A percentile compares a stretch with the other conserved stretches of the same genome.
phyloP scores from a whole-genome alignment of 78 protist genomes.

The Dictyostelium firmibasis region DNA sequence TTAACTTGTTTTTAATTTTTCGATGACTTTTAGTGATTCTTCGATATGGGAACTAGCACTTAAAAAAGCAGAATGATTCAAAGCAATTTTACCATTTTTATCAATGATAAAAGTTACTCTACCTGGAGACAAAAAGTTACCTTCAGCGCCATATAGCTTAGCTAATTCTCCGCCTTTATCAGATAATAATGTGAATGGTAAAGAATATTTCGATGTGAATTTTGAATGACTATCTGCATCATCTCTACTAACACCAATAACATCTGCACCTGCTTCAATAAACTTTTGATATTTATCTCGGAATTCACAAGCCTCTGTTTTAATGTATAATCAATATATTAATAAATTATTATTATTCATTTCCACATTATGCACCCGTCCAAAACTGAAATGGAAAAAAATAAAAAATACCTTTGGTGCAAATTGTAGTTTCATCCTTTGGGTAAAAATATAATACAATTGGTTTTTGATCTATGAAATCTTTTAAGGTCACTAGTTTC shows the following conservation, averaged over 20 bases:
- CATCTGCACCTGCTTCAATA: constrained; percentile 55
- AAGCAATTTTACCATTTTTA: constrained; percentile 12
- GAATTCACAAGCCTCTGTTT: constrained; percentile 48
- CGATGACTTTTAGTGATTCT: constrained; percentile 46
- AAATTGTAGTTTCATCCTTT: background rate
- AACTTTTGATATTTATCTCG: constrained; percentile 58
- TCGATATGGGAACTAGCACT: constrained; percentile 2
- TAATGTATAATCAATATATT: too few relatives aligned
- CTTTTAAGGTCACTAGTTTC: background rate
- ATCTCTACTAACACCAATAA: constrained; percentile 72
- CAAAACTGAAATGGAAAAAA: background rate
- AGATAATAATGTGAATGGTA: constrained; percentile 50
- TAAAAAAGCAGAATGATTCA: background rate
- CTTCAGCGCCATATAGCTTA: constrained; percentile 9
- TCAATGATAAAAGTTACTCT: constrained; percentile 68
- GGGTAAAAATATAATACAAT: constrained; percentile 53
- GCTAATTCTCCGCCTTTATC: constrained; percentile 23
- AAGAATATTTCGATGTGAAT: constrained; percentile 38
- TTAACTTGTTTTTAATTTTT: constrained; percentile 5
- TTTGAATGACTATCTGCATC: constrained; percentile 22
- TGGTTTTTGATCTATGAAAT: constrained; percentile 15
- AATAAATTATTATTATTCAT: too few relatives aligned
- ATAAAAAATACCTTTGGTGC: background rate
- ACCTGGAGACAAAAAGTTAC: constrained; percentile 36
- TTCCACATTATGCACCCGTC: too few relatives aligned